Evolutionary conservation across 2,329 filamentous ascomycete species (phyloP), one percentile per base, ranked within the genome.

Genomic region (Pleochaeta shiraiana): DNA sequence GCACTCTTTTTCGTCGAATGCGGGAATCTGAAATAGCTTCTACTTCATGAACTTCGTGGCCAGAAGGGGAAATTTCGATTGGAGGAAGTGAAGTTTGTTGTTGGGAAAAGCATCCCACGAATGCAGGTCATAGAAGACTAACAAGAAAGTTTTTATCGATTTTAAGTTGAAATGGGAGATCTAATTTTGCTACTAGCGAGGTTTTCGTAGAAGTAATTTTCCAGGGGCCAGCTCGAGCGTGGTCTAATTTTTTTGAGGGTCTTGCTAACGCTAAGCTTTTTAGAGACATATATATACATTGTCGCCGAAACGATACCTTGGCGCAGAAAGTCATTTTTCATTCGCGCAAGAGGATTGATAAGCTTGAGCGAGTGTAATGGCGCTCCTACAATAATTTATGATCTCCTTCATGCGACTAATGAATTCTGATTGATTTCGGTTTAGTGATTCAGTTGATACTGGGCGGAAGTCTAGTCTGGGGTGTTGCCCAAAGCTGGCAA

Each of bases 101-200:
- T 26, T 59, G 53, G 14, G 26, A 59, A 3, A 26, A 26, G n/a
- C 11, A 28, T 30, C 53, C 53, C 21, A 53, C 24, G 24, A 26
- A 53, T 11, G 45, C 45, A 21, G 45, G 45, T 1, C 45, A 30
- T 5, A 60, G 57, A 9, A 60, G 57, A 21, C 16, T 34, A 21
- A 60, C 4, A 60, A 34, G 57, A 21, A 60, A 60, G 24, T 60
- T 37, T n/a, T 60, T 37, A 30, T 37, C 57, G n/a, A 60, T 37
- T 37, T 37, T 37, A 60, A 60, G 33, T 37, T 60, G 57, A 24
- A 60, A 60, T 37, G 28, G 57, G 12, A 34, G 30, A 33, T 60
- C 57, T 21, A 60, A 26, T n/a, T 34, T 60, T 45, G 37, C 61
- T 24, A 45, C 61, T 11, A 60, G 57, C 11, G 31, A 2, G 14